Evolutionary conservation across 192 early-diverging fungal species (phyloP).

Genomic region (Backusella luteola): DNA sequence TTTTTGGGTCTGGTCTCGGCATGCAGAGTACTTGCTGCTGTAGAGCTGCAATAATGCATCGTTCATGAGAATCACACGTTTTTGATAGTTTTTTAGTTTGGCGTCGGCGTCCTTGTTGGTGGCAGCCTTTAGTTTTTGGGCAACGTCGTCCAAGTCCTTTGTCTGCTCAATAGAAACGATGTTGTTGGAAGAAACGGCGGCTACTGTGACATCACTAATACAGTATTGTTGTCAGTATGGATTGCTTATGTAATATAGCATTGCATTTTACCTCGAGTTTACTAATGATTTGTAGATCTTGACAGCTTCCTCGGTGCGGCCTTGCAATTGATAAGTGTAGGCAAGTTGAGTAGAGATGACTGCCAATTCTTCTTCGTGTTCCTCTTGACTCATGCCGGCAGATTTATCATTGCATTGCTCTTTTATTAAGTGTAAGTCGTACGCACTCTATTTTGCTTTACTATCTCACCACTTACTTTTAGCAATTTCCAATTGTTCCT

Average conservation of each 20-base stretch:
- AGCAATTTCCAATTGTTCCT: constrained; percentile 51
- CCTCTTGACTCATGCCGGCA: constrained; percentile 35
- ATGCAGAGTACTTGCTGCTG: constrained; percentile 53
- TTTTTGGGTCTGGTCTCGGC: constrained; percentile 48
- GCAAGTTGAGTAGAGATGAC: constrained; percentile 63
- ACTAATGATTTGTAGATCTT: constrained; percentile 58
- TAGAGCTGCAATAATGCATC: constrained; percentile 57
- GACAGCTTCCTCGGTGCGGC: constrained; percentile 46
- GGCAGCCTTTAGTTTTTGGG: constrained; percentile 54
- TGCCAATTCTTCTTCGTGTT: constrained; percentile 64
- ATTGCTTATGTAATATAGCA: too few relatives aligned
- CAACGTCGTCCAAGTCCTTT: constrained; percentile 56
- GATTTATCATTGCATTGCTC: constrained; percentile 37
- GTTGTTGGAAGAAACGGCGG: constrained; percentile 71
- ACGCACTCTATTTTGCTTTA: not conserved
- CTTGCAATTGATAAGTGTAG: constrained; percentile 65
- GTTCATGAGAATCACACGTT: constrained; percentile 61
- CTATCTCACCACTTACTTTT: constrained; percentile 41
- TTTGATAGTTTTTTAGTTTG: constrained; percentile 59
- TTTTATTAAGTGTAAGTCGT: not conserved
- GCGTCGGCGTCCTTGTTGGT: constrained; percentile 52
- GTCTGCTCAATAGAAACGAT: constrained; percentile 55
- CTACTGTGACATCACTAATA: constrained; percentile 50
- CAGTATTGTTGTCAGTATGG: too few relatives aligned
- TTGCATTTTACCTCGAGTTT: constrained; percentile 25